These are phyloP conservation scores for Globisporangium radiosum DNA, from an alignment of 352 stramenopile species.

Conservation along the genomic window DNA sequence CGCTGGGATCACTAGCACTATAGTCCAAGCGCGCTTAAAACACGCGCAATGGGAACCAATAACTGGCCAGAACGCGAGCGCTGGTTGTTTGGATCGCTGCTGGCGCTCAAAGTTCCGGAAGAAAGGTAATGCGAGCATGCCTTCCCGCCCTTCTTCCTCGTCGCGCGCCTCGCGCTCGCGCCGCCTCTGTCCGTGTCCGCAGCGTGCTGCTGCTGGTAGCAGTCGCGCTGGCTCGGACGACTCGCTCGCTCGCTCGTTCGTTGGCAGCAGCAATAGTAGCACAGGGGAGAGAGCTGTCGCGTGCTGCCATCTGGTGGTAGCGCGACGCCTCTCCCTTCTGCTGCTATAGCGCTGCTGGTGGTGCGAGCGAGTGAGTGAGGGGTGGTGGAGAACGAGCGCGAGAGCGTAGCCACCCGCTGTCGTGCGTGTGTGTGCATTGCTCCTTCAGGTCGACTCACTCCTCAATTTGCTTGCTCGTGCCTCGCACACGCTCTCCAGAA, in stretches of 20 bases:
- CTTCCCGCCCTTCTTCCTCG: background rate
- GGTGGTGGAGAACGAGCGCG: slow-evolving; percentile 1
- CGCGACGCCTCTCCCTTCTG: background rate
- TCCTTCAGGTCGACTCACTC: slow-evolving; percentile 8
- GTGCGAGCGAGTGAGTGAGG: background rate
- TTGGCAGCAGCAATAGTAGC: background rate
- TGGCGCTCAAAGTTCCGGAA: slow-evolving; percentile 22
- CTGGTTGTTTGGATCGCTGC: slow-evolving; percentile 38
- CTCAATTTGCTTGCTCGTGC: slow-evolving; percentile 1
- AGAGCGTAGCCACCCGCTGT: slow-evolving; percentile 4
- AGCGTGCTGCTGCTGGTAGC: background rate
- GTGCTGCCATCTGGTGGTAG: no score
- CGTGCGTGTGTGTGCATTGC: no score
- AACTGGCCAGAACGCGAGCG: slow-evolving; percentile 31
- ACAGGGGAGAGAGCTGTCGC: no score
- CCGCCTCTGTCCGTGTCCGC: background rate
- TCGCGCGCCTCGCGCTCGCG: background rate
- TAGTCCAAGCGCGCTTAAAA: slow-evolving; percentile 11
- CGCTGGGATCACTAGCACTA: slow-evolving; percentile 1
- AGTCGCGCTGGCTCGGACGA: no score
- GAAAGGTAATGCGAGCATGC: slow-evolving; percentile 13
- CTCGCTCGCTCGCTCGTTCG: background rate
- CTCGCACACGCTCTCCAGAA: background rate
- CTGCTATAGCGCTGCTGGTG: background rate
- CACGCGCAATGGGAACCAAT: slow-evolving; percentile 8